Percentiles rank a stretch among this genome's conserved stretches.
phyloP scores from a whole-genome alignment of 2,329 filamentous ascomycete species.

The Ophiostoma pallidulum region DNA sequence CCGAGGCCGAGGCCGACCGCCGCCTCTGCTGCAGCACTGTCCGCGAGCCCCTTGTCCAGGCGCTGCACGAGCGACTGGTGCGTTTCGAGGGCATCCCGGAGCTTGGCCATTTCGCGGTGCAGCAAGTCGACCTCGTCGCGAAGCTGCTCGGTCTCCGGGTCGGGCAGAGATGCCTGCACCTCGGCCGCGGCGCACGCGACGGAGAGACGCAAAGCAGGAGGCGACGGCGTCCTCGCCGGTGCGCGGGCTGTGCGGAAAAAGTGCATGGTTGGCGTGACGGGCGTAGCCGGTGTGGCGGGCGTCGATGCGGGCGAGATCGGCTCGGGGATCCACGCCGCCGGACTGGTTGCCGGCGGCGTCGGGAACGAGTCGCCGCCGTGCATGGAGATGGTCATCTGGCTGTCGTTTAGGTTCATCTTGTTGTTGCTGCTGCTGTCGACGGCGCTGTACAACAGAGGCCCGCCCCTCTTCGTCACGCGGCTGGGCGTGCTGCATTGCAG shows the following conservation, averaged over 20 bases:
- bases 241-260: not conserved
- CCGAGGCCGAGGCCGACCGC: slow-evolving; percentile 10
- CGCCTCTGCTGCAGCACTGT: too few relatives aligned
- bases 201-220: not conserved
- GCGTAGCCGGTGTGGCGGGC: slow-evolving; percentile 24
- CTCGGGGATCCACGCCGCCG: slow-evolving; percentile 20
- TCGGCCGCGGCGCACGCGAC: slow-evolving; percentile 22
- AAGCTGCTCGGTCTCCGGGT: slow-evolving; percentile 33
- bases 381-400: slow-evolving; percentile 21
- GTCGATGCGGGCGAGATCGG: not conserved
- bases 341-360: slow-evolving; percentile 48
- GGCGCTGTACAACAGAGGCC: not conserved
- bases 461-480: slow-evolving; percentile 15
- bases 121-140: slow-evolving; percentile 40
- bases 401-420: not conserved
- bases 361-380: slow-evolving; percentile 34
- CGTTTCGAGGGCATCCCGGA: slow-evolving; percentile 37
- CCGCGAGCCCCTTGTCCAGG: slow-evolving; percentile 28
- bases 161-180: slow-evolving; percentile 33
- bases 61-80: slow-evolving; percentile 35
- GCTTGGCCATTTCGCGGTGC: slow-evolving; percentile 37
- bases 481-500: slow-evolving; percentile 44
- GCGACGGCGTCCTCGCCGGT: not conserved
- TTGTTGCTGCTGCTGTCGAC: too few relatives aligned
- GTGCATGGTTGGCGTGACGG: slow-evolving; percentile 17